Evolutionary conservation across 257 asterid species (phyloP).

Genomic region (Salvia hispanica): DNA sequence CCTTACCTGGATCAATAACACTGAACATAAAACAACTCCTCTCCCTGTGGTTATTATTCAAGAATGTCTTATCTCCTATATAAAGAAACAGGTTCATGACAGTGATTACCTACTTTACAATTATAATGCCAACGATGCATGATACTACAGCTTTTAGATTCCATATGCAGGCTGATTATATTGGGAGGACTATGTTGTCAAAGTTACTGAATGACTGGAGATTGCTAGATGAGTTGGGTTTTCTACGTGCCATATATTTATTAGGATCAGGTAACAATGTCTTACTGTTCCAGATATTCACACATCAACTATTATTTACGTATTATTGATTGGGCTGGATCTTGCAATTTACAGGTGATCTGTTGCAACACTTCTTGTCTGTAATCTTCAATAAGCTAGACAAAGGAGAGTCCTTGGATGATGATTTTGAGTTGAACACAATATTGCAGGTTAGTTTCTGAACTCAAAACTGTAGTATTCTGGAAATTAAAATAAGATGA

Average conservation of each 20-base stretch:
- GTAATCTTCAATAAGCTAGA: constrained; percentile 85
- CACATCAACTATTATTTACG: neutral
- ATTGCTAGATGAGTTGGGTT: constrained; percentile 84
- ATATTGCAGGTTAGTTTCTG: constrained; percentile 69
- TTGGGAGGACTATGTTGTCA: constrained; percentile 82
- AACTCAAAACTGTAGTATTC: constrained; percentile 20
- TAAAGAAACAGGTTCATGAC: constrained; percentile 77
- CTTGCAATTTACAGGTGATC: constrained; percentile 70
- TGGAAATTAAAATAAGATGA: constrained; percentile 6
- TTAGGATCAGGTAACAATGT: constrained; percentile 80
- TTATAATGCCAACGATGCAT: constrained; percentile 19
- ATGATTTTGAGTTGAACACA: constrained; percentile 95
- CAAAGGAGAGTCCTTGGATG: constrained; percentile 88
- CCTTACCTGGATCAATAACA: constrained; percentile 69
- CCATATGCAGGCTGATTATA: constrained; percentile 74
- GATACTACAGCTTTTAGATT: constrained; percentile 26
- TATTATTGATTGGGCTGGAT: constrained; percentile 19
- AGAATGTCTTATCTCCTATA: constrained; percentile 76
- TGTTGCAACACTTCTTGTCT: constrained; percentile 85
- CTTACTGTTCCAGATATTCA: constrained; percentile 15
- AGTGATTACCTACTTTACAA: constrained; percentile 17
- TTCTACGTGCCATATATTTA: constrained; percentile 90
- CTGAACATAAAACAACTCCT: constrained; percentile 66
- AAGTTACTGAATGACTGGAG: constrained; percentile 85
- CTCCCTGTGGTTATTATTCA: constrained; percentile 81